Evolutionary conservation across 2,329 filamentous ascomycete genomes (phyloP), one percentile per base, ranked within the genome.

Genomic region (Penicillium sp.): DNA sequence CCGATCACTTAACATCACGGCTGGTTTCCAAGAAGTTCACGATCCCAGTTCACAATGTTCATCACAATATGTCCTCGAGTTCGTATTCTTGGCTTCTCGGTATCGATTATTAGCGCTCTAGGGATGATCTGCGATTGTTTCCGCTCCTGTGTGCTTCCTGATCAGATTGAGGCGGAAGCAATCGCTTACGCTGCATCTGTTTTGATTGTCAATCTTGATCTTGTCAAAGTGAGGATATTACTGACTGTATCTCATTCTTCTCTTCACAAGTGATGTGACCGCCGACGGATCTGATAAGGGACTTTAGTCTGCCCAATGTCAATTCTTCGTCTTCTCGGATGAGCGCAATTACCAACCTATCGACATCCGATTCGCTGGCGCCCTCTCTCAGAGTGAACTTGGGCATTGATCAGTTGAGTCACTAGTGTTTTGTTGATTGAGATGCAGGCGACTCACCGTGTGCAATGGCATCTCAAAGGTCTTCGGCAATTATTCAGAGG

Each of bases 41-140:
- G 15, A 38, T 38, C 47, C 18, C 24, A 42, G 23, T n/a, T 2
- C 15, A 44, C 15, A 28, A 42, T 28, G 13, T 33, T 4, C 16
- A 39, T 49, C 33, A 21, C 31, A 12, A 26, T 1, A 4, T 18
- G 7, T 18, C 21, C 18, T 44, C 31, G 21, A 15, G 23, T 29
- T 6, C 39, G 24, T 18, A 29, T 4, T 15, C 29, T n/a, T 41
- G 9, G 18, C 29, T 15, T 33, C 15, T 26, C 21, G 4, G 28
- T 13, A 21, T 28, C 9, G 29, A 29, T 29, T 9, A 24, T 24
- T 6, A 6, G 16, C 6, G 6, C 6, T n/a, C 24, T 52, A 60
- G 2, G 57, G 57, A 50, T 60, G 55, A 42, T 60, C 57, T 15
- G 57, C 53, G 31, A 56, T 44, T 7, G 57, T 60, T 42, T 58